Base-by-base conservation (phyloP, 2,329 filamentous ascomycete genomes). In the Geosmithia putterillii region DNA sequence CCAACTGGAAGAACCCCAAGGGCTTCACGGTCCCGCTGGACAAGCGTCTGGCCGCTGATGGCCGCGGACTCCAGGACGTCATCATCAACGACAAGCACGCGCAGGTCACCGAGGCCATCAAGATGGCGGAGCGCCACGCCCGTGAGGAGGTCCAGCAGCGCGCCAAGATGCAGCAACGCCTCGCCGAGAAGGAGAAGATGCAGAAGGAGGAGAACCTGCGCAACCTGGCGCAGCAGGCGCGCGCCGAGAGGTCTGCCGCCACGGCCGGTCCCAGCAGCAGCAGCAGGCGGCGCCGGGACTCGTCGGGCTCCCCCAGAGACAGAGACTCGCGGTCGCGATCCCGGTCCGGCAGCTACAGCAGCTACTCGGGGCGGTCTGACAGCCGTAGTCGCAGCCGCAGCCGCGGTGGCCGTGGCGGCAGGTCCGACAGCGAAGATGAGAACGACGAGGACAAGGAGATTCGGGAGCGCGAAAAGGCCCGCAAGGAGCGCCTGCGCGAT, bases 1-100 rank as follows among this genome's bases (percentile, higher is more conserved):
- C 86, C 18, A 96, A 96, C 62, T 98, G 92, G 92, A 98, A 98
- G 75, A 98, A 98, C 61, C 86, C 90, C 1, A 96, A 96, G 67
- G 92, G 92, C 54, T 98, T 95, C 58, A 98, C 92, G 0, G 86
- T 98, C 1, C 87, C 92, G 0, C 64, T 98, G 42, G 92, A 98
- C 61, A 98, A 98, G 69, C 82, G 92, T 57, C 67, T 98, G 52
- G 92, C 92, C 17, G 90, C 92, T 8, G 90, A 96, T 60, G 92
- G 92, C 12, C 76, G 92, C 54, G 87, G 87, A 1, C 60, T 98
- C 48, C 88, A 95, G 61, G 92, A 98, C 58, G 80, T 95, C 37
- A 83, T 87, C 7, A 96, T 98, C 65, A 96, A 95, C 64, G 92
- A 98, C 70, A 96, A 95, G 59, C 96, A 98, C 58, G 90, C 90